Base-by-base conservation (phyloP, 2,329 filamentous ascomycete species). In the Malbranchea zuffiana region DNA sequence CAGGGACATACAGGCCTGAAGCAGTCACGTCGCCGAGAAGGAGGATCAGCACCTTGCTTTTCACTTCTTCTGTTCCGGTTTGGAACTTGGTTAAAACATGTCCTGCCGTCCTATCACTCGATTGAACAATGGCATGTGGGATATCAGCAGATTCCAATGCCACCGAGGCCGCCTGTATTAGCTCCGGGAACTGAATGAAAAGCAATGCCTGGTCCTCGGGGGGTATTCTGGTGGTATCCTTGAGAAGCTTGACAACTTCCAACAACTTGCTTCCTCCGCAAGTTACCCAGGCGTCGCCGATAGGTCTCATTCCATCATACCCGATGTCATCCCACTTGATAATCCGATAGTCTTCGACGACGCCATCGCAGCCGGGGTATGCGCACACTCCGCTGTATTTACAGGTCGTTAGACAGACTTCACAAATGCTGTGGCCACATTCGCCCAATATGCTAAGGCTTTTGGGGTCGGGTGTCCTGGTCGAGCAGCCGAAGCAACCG, bases 1-100 rank as follows among this genome's bases (percentile, higher is more conserved):
- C 11, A 5, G n/a, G 13, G 21, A 64, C 69, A 67, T 61, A 74
- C 71, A 70, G 54, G 35, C 78, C 78, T 20, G 76, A 68, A 2
- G 76, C 72, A 36, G 71, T 69, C 21, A 71, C 71, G 43, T 67
- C 66, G 1, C 65, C 66, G 2, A 75, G 58, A 39, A 74, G 69
- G 19, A 82, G 56, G 11, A 81, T 58, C 3, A 80, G 56, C 1
- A 75, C 70, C 35, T 66, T 71, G 19, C 52, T 56, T 15, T 52
- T 44, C 11, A 53, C 40, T 31, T 48, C 37, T 20, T 51, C 61
- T 32, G 43, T 59, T 40, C 54, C 47, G 7, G 53, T 47, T 31
- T 68, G 61, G 38, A 73, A 65, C 0, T 48, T 33, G 2, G 54
- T 48, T 6, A 73, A 53, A 8, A 61, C 57, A 11, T 51, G 50